A percentile compares a stretch with the other conserved stretches of the same genome.
phyloP scores from a whole-genome alignment of 2,329 filamentous ascomycete species.

The Talaromyces sp. region DNA sequence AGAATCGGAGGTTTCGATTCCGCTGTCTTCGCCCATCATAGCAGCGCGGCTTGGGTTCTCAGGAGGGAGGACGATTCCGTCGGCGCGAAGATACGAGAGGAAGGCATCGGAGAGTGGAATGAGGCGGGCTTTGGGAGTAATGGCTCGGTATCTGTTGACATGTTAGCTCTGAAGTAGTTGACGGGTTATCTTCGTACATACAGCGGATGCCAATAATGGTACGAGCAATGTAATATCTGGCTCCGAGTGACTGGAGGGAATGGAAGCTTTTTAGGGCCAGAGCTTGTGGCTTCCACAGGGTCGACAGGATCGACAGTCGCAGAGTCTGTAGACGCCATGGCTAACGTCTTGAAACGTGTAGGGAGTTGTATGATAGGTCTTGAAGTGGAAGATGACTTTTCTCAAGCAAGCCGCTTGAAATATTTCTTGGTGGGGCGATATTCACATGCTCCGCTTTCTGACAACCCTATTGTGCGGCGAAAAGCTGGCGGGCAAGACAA shows the following conservation, averaged over 20 bases:
- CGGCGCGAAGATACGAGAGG: constrained; percentile 81
- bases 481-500: not conserved
- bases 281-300: constrained; percentile 20
- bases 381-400: not conserved
- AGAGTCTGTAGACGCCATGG: not conserved
- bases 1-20: constrained; percentile 59
- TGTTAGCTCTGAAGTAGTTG: constrained; percentile 19
- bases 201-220: constrained; percentile 85
- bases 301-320: constrained; percentile 9
- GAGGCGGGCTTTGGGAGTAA: constrained; percentile 82
- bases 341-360: not conserved
- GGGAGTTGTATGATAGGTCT: not conserved
- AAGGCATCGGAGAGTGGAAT: constrained; percentile 75
- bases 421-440: constrained; percentile 6
- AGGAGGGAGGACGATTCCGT: constrained; percentile 78
- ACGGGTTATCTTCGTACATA: constrained; percentile 39
- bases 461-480: not conserved
- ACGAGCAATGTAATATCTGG: constrained; percentile 93
- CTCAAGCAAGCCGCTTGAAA: not conserved
- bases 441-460: not conserved
- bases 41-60: constrained; percentile 44
- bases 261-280: constrained; percentile 47
- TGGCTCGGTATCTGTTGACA: constrained; percentile 66
- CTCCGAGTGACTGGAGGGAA: constrained; percentile 82
- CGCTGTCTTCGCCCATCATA: constrained; percentile 49